Percentiles rank a stretch among this genome's conserved stretches.
phyloP scores from a whole-genome alignment of 2,329 filamentous ascomycete genomes.

The Cercospora brassicicola region DNA sequence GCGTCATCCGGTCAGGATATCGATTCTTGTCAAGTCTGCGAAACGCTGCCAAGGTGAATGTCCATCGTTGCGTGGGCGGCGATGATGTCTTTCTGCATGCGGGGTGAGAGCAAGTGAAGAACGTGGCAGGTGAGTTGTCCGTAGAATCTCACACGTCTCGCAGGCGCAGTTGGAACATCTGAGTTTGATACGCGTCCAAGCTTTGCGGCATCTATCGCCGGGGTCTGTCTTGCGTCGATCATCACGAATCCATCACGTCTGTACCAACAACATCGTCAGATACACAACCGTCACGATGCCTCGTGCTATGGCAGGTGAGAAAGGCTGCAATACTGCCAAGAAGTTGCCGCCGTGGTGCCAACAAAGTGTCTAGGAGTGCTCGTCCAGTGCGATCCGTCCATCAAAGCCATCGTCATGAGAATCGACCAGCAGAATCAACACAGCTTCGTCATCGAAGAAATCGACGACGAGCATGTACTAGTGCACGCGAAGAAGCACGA shows the following conservation, averaged over 20 bases:
- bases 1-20: conserved; percentile 1
- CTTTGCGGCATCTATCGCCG: neutral
- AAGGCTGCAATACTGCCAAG: neutral
- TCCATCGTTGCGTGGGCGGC: neutral
- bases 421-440: conserved; percentile 67
- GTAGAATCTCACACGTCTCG: neutral
- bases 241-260: neutral
- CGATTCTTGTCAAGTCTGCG: neutral
- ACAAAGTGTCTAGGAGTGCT: conserved; percentile 58
- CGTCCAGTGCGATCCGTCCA: conserved; percentile 80
- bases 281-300: conserved; percentile 24
- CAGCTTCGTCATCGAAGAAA: conserved; percentile 75
- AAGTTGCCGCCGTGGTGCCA: neutral
- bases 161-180: neutral
- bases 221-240: neutral
- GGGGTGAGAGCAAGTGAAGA: neutral
- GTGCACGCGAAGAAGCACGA: conserved; percentile 73
- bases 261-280: neutral
- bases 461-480: conserved; percentile 73
- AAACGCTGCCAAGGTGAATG: neutral
- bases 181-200: conserved; percentile 1
- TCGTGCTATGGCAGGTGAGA: conserved; percentile 30
- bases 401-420: conserved; percentile 80
- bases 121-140: neutral
- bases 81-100: neutral